Evolutionary conservation across 805 yeast species (phyloP).

Genomic region (Ascoidea tarda): DNA sequence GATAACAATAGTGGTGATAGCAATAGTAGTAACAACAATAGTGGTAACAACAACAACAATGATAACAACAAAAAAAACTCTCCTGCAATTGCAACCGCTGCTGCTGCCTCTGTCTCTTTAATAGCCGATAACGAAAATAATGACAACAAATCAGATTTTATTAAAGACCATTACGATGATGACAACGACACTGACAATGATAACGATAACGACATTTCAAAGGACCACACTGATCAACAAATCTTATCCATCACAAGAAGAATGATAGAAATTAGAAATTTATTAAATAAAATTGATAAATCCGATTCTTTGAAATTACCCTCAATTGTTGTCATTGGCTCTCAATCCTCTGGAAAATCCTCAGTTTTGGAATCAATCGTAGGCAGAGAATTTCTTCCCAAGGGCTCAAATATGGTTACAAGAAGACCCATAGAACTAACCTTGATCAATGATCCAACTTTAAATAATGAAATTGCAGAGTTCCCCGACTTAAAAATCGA

Average conservation of each 20-base stretch:
- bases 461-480: slow-evolving; percentile 60
- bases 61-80: background rate
- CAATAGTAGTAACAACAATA: background rate
- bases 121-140: slow-evolving; percentile 25
- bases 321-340: slow-evolving; percentile 92
- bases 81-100: slow-evolving; percentile 7
- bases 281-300: slow-evolving; percentile 63
- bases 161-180: slow-evolving; percentile 28
- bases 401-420: slow-evolving; percentile 97
- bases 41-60: background rate
- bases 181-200: slow-evolving; percentile 31
- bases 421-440: slow-evolving; percentile 95
- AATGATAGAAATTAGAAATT: slow-evolving; percentile 89
- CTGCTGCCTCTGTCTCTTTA: slow-evolving; percentile 16
- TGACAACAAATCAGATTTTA: slow-evolving; percentile 34
- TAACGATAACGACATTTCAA: slow-evolving; percentile 34
- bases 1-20: slow-evolving; percentile 21
- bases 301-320: slow-evolving; percentile 73
- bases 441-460: slow-evolving; percentile 68
- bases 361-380: slow-evolving; percentile 93
- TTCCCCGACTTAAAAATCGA: slow-evolving; percentile 81
- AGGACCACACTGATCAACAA: slow-evolving; percentile 54
- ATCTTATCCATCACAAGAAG: slow-evolving; percentile 85
- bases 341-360: slow-evolving; percentile 95
- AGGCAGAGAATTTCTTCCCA: slow-evolving; percentile 96